Evolutionary conservation across 441 rosid genomes (phyloP).

Genomic region (Rhodomyrtus psidioides): DNA sequence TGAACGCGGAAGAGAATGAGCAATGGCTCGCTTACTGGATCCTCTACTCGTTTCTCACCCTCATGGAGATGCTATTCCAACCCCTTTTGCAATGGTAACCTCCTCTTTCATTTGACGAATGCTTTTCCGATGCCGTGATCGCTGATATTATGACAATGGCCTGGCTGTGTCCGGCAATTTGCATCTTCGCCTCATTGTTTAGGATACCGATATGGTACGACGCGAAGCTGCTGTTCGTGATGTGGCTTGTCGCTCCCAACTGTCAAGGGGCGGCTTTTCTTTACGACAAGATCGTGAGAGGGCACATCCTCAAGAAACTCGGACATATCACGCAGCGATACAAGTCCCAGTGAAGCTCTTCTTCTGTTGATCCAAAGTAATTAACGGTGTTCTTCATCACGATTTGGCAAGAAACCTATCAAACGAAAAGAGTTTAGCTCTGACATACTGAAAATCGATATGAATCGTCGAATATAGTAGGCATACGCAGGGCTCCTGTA

Average conservation of each 20-base stretch:
- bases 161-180: neutral
- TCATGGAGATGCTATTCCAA: slow-evolving; percentile 63
- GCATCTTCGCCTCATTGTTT: neutral
- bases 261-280: slow-evolving; percentile 78
- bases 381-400: neutral
- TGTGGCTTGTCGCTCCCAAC: slow-evolving; percentile 75
- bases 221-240: slow-evolving; percentile 38
- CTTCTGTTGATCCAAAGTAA: neutral
- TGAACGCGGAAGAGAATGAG: slow-evolving; percentile 53
- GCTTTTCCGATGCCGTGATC: neutral
- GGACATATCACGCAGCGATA: neutral
- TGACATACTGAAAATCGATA: neutral
- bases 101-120: neutral
- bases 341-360: neutral
- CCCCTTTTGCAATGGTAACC: slow-evolving; percentile 56
- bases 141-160: neutral
- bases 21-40: slow-evolving; percentile 99
- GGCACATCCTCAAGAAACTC: slow-evolving; percentile 23
- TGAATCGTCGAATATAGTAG: neutral
- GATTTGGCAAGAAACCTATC: neutral
- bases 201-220: slow-evolving; percentile 92
- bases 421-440: neutral
- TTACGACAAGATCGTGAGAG: slow-evolving; percentile 56
- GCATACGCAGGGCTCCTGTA: neutral
- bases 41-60: slow-evolving; percentile 66